Evolutionary conservation across 2,329 filamentous ascomycete species (phyloP).

Genomic region (Beauveria australis): DNA sequence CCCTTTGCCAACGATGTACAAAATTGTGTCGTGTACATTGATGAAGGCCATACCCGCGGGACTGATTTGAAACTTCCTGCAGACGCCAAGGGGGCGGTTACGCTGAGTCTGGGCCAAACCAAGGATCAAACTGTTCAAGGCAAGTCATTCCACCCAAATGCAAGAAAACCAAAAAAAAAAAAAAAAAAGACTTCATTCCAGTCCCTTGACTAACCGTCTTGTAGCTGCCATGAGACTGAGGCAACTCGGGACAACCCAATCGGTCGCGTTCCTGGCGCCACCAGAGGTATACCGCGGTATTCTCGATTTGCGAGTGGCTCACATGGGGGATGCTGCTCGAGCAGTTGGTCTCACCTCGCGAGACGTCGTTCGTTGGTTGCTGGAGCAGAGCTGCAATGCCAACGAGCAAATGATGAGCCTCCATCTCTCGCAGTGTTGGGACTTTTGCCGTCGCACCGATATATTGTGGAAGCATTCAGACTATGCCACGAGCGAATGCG

Average conservation of each 20-base stretch:
- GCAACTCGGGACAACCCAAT: slow-evolving; percentile 48
- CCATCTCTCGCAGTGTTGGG: slow-evolving; percentile 50
- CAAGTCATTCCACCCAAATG: slow-evolving; percentile 17
- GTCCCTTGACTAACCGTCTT: background rate
- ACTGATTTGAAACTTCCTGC: slow-evolving; percentile 49
- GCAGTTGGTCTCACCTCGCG: slow-evolving; percentile 12
- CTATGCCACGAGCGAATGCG: slow-evolving; percentile 26
- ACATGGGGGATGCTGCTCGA: background rate
- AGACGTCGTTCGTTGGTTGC: slow-evolving; percentile 45
- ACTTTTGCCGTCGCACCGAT: slow-evolving; percentile 51
- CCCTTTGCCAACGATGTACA: slow-evolving; percentile 46
- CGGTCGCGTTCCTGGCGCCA: slow-evolving; percentile 46
- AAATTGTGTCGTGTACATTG: slow-evolving; percentile 48
- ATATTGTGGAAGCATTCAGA: slow-evolving; percentile 34
- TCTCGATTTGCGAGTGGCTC: slow-evolving; percentile 28
- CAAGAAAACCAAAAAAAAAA: background rate
- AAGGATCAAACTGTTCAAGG: slow-evolving; percentile 57
- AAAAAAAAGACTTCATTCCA: background rate
- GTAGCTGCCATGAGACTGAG: slow-evolving; percentile 58
- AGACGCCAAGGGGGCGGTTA: slow-evolving; percentile 41
- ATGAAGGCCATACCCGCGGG: slow-evolving; percentile 53
- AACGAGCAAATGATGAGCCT: slow-evolving; percentile 53
- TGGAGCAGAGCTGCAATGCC: slow-evolving; percentile 53
- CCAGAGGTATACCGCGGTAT: slow-evolving; percentile 57
- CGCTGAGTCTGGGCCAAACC: slow-evolving; percentile 45